Conservation (phyloP, 1,284 basidiomycete genomes). For the Flammula alnicola region DNA sequence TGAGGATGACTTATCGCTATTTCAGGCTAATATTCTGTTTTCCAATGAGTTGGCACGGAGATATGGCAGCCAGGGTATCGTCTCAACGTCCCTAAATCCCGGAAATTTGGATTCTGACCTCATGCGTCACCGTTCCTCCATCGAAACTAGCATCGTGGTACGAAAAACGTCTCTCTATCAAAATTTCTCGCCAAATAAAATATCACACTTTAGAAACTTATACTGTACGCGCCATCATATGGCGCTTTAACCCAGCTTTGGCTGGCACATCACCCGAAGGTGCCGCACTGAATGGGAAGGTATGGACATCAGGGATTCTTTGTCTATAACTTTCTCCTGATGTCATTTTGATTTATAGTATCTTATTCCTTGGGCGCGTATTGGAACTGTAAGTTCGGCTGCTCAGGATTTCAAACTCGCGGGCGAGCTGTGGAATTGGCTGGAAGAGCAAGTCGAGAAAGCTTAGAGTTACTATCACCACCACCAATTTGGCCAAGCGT, state of each 20-base stretch:
- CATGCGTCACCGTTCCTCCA: slow-evolving; percentile 35
- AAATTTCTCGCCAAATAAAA: not conserved
- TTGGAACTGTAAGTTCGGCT: slow-evolving; percentile 32
- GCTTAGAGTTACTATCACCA: not conserved
- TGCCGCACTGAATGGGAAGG: slow-evolving; percentile 43
- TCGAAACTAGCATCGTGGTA: slow-evolving; percentile 13
- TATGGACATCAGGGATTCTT: slow-evolving; percentile 16
- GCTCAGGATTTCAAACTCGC: slow-evolving; percentile 39
- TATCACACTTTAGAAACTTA: slow-evolving; percentile 22
- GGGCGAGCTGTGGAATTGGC: slow-evolving; percentile 42
- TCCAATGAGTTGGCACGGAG: slow-evolving; percentile 52
- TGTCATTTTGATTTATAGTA: slow-evolving; percentile 36
- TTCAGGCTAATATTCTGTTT: slow-evolving; percentile 51
- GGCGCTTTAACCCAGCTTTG: slow-evolving; percentile 52
- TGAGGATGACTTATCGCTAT: not conserved
- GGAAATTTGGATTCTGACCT: slow-evolving; percentile 51
- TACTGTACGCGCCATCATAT: slow-evolving; percentile 31
- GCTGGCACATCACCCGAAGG: slow-evolving; percentile 48
- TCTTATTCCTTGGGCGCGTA: slow-evolving; percentile 50
- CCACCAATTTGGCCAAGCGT: not conserved
- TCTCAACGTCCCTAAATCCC: slow-evolving; percentile 54
- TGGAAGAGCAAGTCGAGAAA: slow-evolving; percentile 48
- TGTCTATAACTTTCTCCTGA: not conserved
- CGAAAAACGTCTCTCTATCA: not conserved
- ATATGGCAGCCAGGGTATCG: slow-evolving; percentile 54